Base-by-base conservation (phyloP, 2,329 filamentous ascomycete species). In the Venturia oleaginea region DNA sequence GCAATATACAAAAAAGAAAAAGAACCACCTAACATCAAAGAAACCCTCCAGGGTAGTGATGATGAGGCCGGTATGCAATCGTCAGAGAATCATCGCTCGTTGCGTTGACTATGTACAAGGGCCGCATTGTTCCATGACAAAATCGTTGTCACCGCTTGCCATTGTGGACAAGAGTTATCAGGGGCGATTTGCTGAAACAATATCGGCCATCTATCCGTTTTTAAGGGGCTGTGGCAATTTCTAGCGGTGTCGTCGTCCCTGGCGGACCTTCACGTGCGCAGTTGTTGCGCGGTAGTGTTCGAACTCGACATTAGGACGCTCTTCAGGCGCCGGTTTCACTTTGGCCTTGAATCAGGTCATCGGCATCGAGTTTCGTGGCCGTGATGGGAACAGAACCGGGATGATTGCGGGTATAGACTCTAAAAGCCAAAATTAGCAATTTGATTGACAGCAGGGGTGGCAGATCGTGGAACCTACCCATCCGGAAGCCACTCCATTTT, bases 401-500 rank as follows among this genome's bases (percentile, higher is more conserved):
- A 57, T 34, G 51, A 19, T 34, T 6, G 15, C 51, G 51, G 19
- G 51, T n/a, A 8, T 57, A n/a, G 15, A 8, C n/a, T 8, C 51
- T 57, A 30, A 32, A 7, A 34, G 17, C 27, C 10, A 34, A 32
- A 34, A 57, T 57, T 57, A 57, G 51, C 51, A n/a, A n/a, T 10
- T 34, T 19, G 51, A 34, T n/a, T 17, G n/a, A 32, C 4, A 34
- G 30, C 30, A 57, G 27, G 30, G 51, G 5, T 32, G 6, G 51
- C 7, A n/a, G 15, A 32, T 57, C 19, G 30, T 34, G 46, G 46
- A 32, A 57, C 51, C 15, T 19, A 65, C 59, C 59, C 64, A 43
- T 61, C 55, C 8, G 64, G 64, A 3, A 65, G 2, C 64, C 64
- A 65, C 51, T 65, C 59, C 61, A 54, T 48, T 42, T 61, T 37